These are phyloP conservation scores for Daucus carota DNA, from an alignment of 129 eudicot genomes.

Conservation along the genomic window DH1_v3.0 NC_030383.2:51332501-51333000, in stretches of 20 bases:
- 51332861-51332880: too few relatives aligned
- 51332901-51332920: background rate
- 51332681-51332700: constrained; percentile 37
- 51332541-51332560: background rate
- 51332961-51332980: constrained; percentile 88
- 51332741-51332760: constrained; percentile 85
- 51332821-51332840: background rate
- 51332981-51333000: constrained; percentile 92
- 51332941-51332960: constrained; percentile 59
- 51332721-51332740: constrained; percentile 88
- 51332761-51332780: constrained; percentile 67
- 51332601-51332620: constrained; percentile 26
- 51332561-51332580: constrained; percentile 13
- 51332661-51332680: constrained; percentile 19
- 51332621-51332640: constrained; percentile 10
- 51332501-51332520: background rate
- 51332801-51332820: constrained; percentile 4
- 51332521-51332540: background rate
- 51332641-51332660: background rate
- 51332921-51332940: constrained; percentile 28
- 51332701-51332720: constrained; percentile 84
- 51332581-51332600: constrained; percentile 18
- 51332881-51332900: background rate
- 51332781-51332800: constrained; percentile 80
- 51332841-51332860: background rate